Evolutionary conservation across 148 eudicot species (phyloP).

Genomic region (Fagopyrum esculentum): DNA sequence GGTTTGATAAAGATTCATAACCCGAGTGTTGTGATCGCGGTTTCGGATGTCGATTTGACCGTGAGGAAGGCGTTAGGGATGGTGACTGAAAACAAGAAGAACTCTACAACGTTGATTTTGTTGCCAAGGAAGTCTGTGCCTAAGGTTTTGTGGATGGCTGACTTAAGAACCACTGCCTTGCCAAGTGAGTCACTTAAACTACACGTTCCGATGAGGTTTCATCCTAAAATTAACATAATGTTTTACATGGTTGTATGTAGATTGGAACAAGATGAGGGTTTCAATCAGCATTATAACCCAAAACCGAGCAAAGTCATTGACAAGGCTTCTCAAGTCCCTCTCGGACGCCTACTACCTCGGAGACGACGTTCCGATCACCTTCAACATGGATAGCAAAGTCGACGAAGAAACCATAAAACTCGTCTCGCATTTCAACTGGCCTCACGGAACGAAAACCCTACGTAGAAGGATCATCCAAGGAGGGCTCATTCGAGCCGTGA

Average conservation of each 20-base stretch:
- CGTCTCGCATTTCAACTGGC: slow-evolving; percentile 61
- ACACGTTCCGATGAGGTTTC: no score
- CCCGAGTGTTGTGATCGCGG: slow-evolving; percentile 68
- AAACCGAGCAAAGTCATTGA: slow-evolving; percentile 59
- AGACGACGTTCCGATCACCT: slow-evolving; percentile 63
- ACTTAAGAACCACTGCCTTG: slow-evolving; percentile 72
- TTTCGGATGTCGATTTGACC: slow-evolving; percentile 50
- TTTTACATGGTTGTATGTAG: slow-evolving; percentile 23
- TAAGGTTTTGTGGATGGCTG: slow-evolving; percentile 96
- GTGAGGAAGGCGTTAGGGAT: slow-evolving; percentile 78
- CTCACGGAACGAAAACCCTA: slow-evolving; percentile 67
- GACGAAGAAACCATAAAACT: slow-evolving; percentile 64
- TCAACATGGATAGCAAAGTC: slow-evolving; percentile 84
- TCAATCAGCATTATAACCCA: slow-evolving; percentile 78
- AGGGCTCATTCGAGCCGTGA: slow-evolving; percentile 86
- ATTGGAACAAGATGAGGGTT: slow-evolving; percentile 81
- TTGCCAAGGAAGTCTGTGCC: slow-evolving; percentile 61
- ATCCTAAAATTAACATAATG: no score
- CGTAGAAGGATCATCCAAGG: slow-evolving; percentile 90
- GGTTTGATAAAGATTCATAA: slow-evolving; percentile 76
- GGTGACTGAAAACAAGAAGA: slow-evolving; percentile 47
- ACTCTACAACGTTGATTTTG: slow-evolving; percentile 49
- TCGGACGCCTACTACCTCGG: slow-evolving; percentile 63
- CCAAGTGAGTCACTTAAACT: slow-evolving; percentile 47
- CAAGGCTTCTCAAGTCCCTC: slow-evolving; percentile 70